A percentile compares a stretch with the other conserved stretches of the same genome.
These are phyloP conservation scores for Malassezia brasiliensis DNA, from an alignment of 1,284 basidiomycete species.

Conservation along the genomic window DNA sequence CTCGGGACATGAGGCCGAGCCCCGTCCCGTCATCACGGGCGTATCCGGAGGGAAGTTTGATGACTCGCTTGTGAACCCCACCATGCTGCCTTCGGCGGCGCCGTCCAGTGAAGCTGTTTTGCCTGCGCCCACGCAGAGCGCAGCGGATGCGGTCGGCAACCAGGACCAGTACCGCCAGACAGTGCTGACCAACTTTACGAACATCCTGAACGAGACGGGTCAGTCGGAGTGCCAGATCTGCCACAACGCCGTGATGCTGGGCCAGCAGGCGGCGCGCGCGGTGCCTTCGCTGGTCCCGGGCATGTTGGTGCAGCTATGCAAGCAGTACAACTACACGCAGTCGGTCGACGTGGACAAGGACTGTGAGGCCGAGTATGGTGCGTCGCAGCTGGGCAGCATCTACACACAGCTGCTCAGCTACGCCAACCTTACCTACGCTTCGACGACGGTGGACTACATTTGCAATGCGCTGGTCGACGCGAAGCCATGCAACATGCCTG, in stretches of 20 bases:
- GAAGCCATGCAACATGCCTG: constrained; percentile 24
- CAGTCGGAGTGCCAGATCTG: constrained; percentile 57
- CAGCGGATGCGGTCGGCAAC: constrained; percentile 1
- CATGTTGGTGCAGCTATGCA: constrained; percentile 59
- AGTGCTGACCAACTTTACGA: constrained; percentile 34
- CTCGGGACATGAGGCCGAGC: constrained; percentile 25
- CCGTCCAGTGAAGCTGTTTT: constrained; percentile 32
- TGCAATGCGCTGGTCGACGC: constrained; percentile 21
- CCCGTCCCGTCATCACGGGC: constrained; percentile 33
- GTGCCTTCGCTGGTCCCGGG: constrained; percentile 58
- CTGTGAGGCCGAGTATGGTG: constrained; percentile 27
- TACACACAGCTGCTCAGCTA: constrained; percentile 43
- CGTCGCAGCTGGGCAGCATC: constrained; percentile 24
- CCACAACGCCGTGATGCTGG: constrained; percentile 58
- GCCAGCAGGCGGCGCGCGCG: constrained; percentile 60
- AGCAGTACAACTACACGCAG: constrained; percentile 55
- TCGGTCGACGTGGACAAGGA: constrained; percentile 54
- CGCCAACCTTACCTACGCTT: constrained; percentile 27
- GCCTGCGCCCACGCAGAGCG: constrained; percentile 8
- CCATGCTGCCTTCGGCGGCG: constrained; percentile 57
- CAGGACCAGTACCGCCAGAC: constrained; percentile 53
- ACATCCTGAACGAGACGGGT: constrained; percentile 20
- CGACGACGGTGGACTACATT: constrained; percentile 39
- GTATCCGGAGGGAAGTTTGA: constrained; percentile 28
- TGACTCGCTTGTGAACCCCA: constrained; percentile 58